Percentiles rank a stretch among this genome's conserved stretches.
Conservation (phyloP, 1,284 basidiomycete species). For the Macrocybe sp. region DNA sequence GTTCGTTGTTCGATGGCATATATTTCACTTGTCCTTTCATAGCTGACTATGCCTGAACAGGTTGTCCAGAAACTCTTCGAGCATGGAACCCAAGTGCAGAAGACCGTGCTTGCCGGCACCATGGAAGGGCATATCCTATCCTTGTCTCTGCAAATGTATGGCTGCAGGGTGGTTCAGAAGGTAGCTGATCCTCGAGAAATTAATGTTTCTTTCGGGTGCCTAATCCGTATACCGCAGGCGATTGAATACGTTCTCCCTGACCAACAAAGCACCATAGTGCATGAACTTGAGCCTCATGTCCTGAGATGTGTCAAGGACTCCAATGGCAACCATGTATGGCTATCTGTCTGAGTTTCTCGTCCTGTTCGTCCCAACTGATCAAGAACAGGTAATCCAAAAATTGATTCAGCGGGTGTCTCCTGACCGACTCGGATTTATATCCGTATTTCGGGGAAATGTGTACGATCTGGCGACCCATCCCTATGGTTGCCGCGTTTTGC, state of each 20-base stretch:
- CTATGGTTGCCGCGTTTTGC: conserved; percentile 94
- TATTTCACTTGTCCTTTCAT: conserved; percentile 2
- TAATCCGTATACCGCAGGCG: conserved; percentile 45
- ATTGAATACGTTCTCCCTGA: conserved; percentile 78
- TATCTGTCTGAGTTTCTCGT: conserved; percentile 1
- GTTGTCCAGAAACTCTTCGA: conserved; percentile 96
- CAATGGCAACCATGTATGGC: conserved; percentile 90
- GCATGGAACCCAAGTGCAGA: conserved; percentile 77
- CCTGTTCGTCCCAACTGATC: conserved; percentile 5
- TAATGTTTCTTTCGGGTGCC: background rate
- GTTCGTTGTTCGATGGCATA: conserved; percentile 34
- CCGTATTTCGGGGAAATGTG: conserved; percentile 80
- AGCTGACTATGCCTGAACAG: conserved; percentile 31
- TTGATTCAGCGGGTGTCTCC: conserved; percentile 79
- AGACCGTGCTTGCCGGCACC: conserved; percentile 62
- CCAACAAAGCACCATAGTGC: conserved; percentile 72
- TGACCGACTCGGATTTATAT: conserved; percentile 73
- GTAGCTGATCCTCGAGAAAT: conserved; percentile 28
- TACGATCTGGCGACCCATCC: conserved; percentile 84
- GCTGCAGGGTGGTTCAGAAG: conserved; percentile 90
- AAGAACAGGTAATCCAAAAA: conserved; percentile 72
- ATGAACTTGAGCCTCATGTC: conserved; percentile 79
- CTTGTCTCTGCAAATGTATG: conserved; percentile 92
- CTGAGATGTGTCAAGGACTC: conserved; percentile 88
- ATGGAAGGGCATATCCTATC: conserved; percentile 81